phyloP scores from a whole-genome alignment of 2,329 filamentous ascomycete genomes.

The Diaporthe longicolla region DNA sequence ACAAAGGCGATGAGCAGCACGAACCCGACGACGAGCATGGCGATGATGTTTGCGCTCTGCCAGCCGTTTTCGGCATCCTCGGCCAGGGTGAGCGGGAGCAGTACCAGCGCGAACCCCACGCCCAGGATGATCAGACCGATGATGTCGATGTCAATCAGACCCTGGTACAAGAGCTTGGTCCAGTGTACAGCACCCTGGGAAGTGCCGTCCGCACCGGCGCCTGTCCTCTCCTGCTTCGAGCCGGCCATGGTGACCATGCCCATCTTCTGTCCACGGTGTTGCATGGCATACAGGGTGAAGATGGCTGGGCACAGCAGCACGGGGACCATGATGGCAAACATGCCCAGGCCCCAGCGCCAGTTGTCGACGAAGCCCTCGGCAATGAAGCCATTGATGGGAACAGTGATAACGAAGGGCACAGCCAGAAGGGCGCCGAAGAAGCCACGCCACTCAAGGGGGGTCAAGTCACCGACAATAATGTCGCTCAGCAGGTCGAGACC shows the following conservation, averaged over 20 bases:
- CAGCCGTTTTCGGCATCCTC: conserved; percentile 52
- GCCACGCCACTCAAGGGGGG: conserved; percentile 54
- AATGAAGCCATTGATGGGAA: conserved; percentile 59
- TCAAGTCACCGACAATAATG: conserved; percentile 55
- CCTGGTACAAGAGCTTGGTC: conserved; percentile 49
- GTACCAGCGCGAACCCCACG: conserved; percentile 69
- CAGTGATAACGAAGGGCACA: conserved; percentile 53
- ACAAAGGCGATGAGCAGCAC: conserved; percentile 51
- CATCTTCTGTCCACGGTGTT: conserved; percentile 67
- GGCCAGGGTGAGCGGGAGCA: conserved; percentile 74
- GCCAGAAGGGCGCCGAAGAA: conserved; percentile 52
- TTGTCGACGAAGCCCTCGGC: conserved; percentile 48
- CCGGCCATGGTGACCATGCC: conserved; percentile 61
- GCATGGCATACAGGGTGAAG: conserved; percentile 68
- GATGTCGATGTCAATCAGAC: conserved; percentile 71
- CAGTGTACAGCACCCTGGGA: conserved; percentile 44
- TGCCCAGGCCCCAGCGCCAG: conserved; percentile 76
- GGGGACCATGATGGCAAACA: conserved; percentile 73
- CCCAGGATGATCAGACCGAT: conserved; percentile 70
- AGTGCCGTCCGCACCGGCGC: conserved; percentile 11
- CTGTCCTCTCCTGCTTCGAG: conserved; percentile 54
- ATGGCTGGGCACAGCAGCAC: conserved; percentile 70
- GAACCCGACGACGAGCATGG: conserved; percentile 47
- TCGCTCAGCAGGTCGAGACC: conserved; percentile 55
- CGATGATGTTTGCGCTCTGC: conserved; percentile 51